These are phyloP conservation scores for Pestalotiopsis sp. DNA, from an alignment of 2,329 filamentous ascomycete species.

Conservation along the genomic window DNA sequence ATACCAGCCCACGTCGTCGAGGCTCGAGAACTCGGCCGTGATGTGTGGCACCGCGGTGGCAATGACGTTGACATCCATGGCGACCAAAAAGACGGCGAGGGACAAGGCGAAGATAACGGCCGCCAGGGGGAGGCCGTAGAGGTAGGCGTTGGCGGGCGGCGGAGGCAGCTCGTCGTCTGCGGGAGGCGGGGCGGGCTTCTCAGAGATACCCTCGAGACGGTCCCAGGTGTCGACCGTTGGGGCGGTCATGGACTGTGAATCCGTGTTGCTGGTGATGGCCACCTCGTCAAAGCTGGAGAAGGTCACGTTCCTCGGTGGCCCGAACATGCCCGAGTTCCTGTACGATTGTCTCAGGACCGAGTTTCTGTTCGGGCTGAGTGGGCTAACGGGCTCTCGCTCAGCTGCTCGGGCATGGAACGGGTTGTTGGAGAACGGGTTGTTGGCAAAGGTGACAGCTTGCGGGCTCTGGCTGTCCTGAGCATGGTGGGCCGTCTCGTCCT, in stretches of 20 bases:
- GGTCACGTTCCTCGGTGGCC: neutral
- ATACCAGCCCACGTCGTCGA: slow-evolving; percentile 15
- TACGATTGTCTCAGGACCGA: neutral
- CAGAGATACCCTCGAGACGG: neutral
- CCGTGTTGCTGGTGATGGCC: neutral
- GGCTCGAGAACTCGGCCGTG: slow-evolving; percentile 9
- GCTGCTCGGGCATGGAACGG: neutral
- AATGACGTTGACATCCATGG: slow-evolving; percentile 20
- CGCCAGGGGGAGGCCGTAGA: slow-evolving; percentile 12
- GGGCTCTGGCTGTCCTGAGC: neutral
- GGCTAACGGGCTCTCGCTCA: neutral
- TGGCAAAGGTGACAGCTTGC: neutral
- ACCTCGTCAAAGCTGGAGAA: slow-evolving; percentile 9
- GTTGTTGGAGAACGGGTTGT: neutral
- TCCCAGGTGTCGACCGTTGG: slow-evolving; percentile 3
- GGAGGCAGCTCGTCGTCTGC: neutral
- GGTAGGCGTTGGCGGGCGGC: neutral
- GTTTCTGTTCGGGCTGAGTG: neutral
- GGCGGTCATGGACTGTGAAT: neutral
- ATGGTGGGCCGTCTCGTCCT: neutral
- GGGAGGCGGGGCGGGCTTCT: neutral
- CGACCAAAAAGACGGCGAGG: slow-evolving; percentile 14
- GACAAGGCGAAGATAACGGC: slow-evolving; percentile 13
- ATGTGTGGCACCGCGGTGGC: slow-evolving; percentile 22
- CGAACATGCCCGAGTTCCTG: neutral